phyloP scores from a whole-genome alignment of 2,329 filamentous ascomycete species.

The Colletotrichum scovillei region DNA sequence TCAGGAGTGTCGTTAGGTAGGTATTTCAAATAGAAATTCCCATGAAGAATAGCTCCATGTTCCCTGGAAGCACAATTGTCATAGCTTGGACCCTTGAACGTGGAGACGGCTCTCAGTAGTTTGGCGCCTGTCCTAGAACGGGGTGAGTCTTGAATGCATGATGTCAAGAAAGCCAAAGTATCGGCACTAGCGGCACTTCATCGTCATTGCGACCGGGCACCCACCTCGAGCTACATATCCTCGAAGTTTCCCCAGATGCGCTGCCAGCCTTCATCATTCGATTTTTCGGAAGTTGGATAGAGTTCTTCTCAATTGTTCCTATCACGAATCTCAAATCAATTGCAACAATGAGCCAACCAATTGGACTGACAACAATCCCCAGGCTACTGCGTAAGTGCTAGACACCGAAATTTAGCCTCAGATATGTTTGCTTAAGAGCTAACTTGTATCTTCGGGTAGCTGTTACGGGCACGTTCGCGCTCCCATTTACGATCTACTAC shows the following conservation, averaged over 20 bases:
- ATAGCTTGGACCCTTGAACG: neutral
- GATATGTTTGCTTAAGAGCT: neutral
- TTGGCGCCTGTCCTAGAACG: neutral
- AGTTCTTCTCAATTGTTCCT: neutral
- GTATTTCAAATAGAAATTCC: no score
- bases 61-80: neutral
- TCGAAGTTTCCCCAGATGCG: neutral
- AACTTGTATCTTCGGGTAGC: neutral
- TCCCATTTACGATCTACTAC: constrained; percentile 28
- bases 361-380: constrained; percentile 21
- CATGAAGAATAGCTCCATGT: neutral
- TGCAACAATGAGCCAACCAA: constrained; percentile 13
- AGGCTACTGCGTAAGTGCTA: constrained; percentile 23
- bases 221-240: neutral
- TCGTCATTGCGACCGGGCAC: neutral
- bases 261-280: no score
- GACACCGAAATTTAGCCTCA: neutral
- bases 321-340: neutral
- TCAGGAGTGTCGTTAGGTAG: no score
- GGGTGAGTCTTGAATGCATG: neutral
- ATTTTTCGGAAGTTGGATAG: no score
- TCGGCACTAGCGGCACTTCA: neutral
- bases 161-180: neutral
- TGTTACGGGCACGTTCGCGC: constrained; percentile 18
- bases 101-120: neutral